These are phyloP conservation scores for Claviceps arundinis DNA, from an alignment of 2,329 filamentous ascomycete genomes.

Conservation along the genomic window DNA sequence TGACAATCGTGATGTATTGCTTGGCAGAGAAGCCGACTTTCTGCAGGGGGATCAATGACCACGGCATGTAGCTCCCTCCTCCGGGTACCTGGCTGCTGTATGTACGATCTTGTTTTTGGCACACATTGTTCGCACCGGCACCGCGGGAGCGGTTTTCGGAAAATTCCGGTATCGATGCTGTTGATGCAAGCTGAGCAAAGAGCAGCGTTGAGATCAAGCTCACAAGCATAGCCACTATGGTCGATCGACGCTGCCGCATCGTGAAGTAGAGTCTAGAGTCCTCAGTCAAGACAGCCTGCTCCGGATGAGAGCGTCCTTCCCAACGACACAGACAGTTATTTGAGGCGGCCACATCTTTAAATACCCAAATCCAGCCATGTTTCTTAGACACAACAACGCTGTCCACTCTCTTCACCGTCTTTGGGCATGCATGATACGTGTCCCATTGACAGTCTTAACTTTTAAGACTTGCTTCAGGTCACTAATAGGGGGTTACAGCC, in stretches of 20 bases:
- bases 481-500: no score
- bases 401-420: background rate
- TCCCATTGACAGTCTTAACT: no score
- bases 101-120: conserved; percentile 4
- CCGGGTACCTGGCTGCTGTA: conserved; percentile 4
- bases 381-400: background rate
- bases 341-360: background rate
- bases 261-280: background rate
- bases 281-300: background rate
- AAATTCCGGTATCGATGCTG: background rate
- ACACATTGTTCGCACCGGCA: background rate
- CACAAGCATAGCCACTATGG: background rate
- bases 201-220: background rate
- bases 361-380: background rate
- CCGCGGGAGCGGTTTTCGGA: background rate
- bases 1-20: conserved; percentile 21
- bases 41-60: conserved; percentile 2
- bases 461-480: no score
- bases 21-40: conserved; percentile 6
- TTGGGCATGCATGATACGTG: no score
- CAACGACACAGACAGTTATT: background rate
- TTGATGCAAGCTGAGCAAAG: background rate
- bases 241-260: background rate
- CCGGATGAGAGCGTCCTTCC: background rate
- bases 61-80: conserved; percentile 6